These are phyloP conservation scores for Colletotrichum incanum DNA, from an alignment of 2,329 filamentous ascomycete species.

Conservation along the genomic window DNA sequence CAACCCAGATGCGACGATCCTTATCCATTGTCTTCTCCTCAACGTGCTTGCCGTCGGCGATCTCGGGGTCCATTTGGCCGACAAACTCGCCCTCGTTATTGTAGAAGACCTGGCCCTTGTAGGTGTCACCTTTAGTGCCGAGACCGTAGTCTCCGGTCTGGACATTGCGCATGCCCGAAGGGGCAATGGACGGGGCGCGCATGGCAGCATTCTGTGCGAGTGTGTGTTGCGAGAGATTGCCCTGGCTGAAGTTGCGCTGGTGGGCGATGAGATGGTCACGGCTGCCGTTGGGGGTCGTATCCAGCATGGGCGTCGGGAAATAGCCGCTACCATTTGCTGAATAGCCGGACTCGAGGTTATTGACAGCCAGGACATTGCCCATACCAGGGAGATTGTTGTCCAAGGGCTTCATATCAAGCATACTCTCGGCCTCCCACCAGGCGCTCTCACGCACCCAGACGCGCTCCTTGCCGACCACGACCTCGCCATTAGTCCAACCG, in stretches of 20 bases:
- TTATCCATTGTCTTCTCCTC: constrained; percentile 77
- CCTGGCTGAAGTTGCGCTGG: constrained; percentile 70
- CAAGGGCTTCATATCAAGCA: constrained; percentile 89
- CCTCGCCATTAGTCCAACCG: constrained; percentile 98
- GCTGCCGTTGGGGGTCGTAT: constrained; percentile 76
- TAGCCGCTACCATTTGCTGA: constrained; percentile 78
- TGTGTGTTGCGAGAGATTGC: constrained; percentile 70
- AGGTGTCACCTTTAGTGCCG: constrained; percentile 86
- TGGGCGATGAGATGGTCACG: constrained; percentile 79
- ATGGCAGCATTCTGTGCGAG: constrained; percentile 58
- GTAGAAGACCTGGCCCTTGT: constrained; percentile 82
- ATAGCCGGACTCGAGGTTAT: constrained; percentile 81
- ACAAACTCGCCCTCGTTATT: constrained; percentile 78
- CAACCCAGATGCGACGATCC: constrained; percentile 84
- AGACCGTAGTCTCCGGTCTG: constrained; percentile 88
- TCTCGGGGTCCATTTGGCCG: constrained; percentile 81
- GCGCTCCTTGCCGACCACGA: constrained; percentile 90
- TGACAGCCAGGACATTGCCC: constrained; percentile 58
- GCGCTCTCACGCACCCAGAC: constrained; percentile 95
- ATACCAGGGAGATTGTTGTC: constrained; percentile 56
- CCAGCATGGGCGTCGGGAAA: constrained; percentile 76
- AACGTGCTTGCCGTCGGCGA: constrained; percentile 83
- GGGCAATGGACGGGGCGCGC: constrained; percentile 73
- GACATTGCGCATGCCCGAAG: constrained; percentile 68
- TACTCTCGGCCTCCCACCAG: constrained; percentile 98